These are phyloP conservation scores for Acanthamoeba triangularis DNA, from an alignment of 208 protist species.

Conservation along the genomic window DNA sequence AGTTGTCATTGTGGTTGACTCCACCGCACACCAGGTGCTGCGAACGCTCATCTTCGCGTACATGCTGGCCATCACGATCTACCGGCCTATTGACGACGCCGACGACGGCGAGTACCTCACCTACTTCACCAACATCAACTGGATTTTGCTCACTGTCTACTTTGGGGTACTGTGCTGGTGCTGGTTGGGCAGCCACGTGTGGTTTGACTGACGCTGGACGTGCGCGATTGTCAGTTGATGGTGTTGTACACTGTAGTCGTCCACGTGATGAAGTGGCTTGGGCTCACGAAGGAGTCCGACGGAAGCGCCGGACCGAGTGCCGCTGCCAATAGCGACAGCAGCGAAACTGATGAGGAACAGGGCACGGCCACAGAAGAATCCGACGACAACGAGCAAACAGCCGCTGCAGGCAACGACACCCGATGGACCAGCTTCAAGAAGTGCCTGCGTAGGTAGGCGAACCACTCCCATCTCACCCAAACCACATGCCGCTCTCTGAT, in stretches of 20 bases:
- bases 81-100: background rate
- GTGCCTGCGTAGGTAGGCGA: background rate
- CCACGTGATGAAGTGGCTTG: conserved; percentile 15
- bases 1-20: background rate
- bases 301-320: background rate
- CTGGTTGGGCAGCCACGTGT: too few species aligned
- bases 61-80: background rate
- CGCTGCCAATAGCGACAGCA: background rate
- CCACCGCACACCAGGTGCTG: background rate
- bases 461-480: background rate
- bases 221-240: background rate
- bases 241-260: background rate
- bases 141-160: conserved; percentile 32
- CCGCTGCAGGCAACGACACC: background rate
- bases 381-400: background rate
- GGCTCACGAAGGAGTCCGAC: background rate
- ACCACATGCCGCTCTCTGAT: background rate
- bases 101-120: conserved; percentile 17
- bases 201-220: background rate
- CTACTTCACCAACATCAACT: conserved; percentile 65
- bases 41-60: background rate
- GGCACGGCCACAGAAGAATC: background rate
- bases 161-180: background rate
- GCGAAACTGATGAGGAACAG: background rate
- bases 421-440: background rate